A percentile compares a stretch with the other conserved stretches of the same genome.
Evolutionary conservation across 1,284 basidiomycete species (phyloP).

Genomic region (Ganoderma boninense): DNA sequence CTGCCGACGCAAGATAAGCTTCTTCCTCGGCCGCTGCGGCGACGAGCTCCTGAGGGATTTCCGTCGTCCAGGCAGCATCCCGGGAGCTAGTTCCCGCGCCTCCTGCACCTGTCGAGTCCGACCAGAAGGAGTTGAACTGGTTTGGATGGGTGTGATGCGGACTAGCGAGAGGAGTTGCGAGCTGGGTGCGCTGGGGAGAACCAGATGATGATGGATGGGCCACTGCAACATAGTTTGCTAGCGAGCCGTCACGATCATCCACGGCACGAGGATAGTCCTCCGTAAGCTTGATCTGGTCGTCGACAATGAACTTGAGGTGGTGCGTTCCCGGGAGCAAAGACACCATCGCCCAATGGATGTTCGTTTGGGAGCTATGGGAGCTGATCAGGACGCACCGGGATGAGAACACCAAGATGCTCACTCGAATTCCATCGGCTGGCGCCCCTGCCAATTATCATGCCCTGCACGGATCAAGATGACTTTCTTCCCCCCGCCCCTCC

Average conservation of each 20-base stretch:
- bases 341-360: constrained; percentile 56
- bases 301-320: constrained; percentile 96
- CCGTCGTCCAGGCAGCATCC: constrained; percentile 73
- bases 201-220: constrained; percentile 45
- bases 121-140: constrained; percentile 57
- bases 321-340: constrained; percentile 90
- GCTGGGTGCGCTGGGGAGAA: constrained; percentile 33
- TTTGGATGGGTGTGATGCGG: constrained; percentile 34
- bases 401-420: constrained; percentile 44
- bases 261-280: constrained; percentile 90
- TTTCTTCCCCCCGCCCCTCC: constrained; percentile 67
- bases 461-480: constrained; percentile 74
- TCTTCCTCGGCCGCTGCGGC: constrained; percentile 89
- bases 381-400: constrained; percentile 7
- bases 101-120: constrained; percentile 50
- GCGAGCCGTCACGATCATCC: constrained; percentile 88
- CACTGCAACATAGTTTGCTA: constrained; percentile 93
- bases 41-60: constrained; percentile 78
- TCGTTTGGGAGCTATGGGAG: constrained; percentile 42
- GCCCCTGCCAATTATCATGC: constrained; percentile 76
- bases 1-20: constrained; percentile 62
- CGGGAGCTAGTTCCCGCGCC: constrained; percentile 36
- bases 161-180: constrained; percentile 33
- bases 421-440: constrained; percentile 69
- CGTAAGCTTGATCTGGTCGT: constrained; percentile 85